Conservation (phyloP, 768 basidiomycete genomes). For the Auriculariales sp. region DNA sequence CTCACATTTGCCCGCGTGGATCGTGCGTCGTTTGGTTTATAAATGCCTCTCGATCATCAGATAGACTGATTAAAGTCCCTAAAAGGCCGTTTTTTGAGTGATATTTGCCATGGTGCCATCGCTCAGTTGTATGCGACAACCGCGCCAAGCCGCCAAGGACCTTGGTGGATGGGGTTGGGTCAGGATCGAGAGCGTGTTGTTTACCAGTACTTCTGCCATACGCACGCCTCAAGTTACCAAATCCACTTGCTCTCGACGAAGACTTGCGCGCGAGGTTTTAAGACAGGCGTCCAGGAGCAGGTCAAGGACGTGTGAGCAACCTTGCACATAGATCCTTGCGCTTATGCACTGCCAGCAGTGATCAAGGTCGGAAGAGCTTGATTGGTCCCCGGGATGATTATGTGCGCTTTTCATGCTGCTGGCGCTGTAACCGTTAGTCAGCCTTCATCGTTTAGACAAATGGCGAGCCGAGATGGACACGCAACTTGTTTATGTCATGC, state of each 20-base stretch:
- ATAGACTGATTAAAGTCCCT: slow-evolving; percentile 10
- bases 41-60: too few relatives aligned
- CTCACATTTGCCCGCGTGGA: too few relatives aligned
- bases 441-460: too few relatives aligned
- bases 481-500: too few relatives aligned
- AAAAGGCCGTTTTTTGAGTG: slow-evolving; percentile 12
- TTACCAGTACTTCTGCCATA: slow-evolving; percentile 23
- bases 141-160: slow-evolving; percentile 14
- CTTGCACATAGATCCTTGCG: too few relatives aligned
- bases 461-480: too few relatives aligned
- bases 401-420: too few relatives aligned
- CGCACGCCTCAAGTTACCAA: slow-evolving; percentile 25
- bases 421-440: too few relatives aligned
- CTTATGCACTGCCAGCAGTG: too few relatives aligned
- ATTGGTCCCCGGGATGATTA: too few relatives aligned
- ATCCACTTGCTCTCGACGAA: slow-evolving; percentile 19
- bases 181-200: neutral
- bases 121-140: slow-evolving; percentile 26
- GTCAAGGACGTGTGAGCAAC: slow-evolving; percentile 9
- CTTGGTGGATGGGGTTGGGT: slow-evolving; percentile 19
- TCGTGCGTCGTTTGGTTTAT: too few relatives aligned
- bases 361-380: too few relatives aligned
- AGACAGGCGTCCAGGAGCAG: slow-evolving; percentile 33
- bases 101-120: slow-evolving; percentile 19
- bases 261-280: slow-evolving; percentile 23